Evolutionary conservation across 495 filamentous ascomycete genomes (phyloP).

Genomic region (Neurospora sp.): DNA sequence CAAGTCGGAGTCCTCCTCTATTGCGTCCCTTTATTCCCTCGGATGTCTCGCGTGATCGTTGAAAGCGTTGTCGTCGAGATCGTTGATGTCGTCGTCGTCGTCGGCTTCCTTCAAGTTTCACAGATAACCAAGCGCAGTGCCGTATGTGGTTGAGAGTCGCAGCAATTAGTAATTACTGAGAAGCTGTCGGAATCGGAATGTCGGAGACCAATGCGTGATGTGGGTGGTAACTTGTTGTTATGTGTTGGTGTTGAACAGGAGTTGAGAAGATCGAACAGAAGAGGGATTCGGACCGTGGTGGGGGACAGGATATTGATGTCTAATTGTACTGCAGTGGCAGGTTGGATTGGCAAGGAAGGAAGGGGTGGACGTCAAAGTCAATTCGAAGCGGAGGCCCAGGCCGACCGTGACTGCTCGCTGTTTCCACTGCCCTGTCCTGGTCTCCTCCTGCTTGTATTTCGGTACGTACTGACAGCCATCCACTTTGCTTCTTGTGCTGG

Average conservation of each 20-base stretch:
- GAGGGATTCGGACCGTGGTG: conserved; percentile 18
- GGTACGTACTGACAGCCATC: conserved; percentile 13
- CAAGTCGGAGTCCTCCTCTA: background rate
- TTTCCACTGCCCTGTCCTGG: background rate
- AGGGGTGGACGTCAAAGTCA: conserved; percentile 5
- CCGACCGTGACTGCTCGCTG: conserved; percentile 7
- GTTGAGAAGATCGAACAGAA: conserved; percentile 6
- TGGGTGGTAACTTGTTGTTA: background rate
- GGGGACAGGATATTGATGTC: conserved; percentile 25
- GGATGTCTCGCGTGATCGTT: background rate
- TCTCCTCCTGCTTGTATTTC: background rate
- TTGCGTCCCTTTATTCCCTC: background rate
- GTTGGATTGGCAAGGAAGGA: background rate
- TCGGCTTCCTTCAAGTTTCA: background rate
- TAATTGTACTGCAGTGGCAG: conserved; percentile 13
- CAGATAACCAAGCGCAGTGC: background rate
- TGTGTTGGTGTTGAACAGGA: conserved; percentile 2
- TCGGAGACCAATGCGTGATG: background rate
- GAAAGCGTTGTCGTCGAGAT: background rate
- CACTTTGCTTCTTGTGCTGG: conserved; percentile 11
- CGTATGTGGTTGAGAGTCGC: background rate
- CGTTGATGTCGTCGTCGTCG: background rate
- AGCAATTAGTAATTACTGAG: background rate
- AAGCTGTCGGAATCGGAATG: background rate
- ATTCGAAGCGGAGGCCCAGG: conserved; percentile 8